Percentiles rank a stretch among this genome's conserved stretches.
phyloP scores from a whole-genome alignment of 2,329 filamentous ascomycete species.

The Dactylella cylindrospora region DNA sequence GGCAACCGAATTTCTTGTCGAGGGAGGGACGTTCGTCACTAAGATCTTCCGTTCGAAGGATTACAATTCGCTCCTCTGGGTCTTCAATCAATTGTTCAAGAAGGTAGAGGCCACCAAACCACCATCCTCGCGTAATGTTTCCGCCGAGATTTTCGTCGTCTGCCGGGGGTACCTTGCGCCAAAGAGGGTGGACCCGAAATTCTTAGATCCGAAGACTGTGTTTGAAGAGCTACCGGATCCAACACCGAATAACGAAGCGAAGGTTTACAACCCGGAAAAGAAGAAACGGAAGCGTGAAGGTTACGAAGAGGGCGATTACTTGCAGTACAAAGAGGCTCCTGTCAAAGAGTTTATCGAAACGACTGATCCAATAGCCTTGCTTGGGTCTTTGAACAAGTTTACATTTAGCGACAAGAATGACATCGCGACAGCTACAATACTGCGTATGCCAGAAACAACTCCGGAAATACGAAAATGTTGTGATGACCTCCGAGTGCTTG shows the following conservation, averaged over 20 bases:
- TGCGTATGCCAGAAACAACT: constrained; percentile 83
- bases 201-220: constrained; percentile 83
- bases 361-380: constrained; percentile 84
- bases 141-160: constrained; percentile 97
- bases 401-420: constrained; percentile 79
- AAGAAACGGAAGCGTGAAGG: constrained; percentile 98
- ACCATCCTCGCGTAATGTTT: constrained; percentile 91
- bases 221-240: constrained; percentile 88
- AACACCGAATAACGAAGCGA: constrained; percentile 92
- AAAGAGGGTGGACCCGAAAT: constrained; percentile 86
- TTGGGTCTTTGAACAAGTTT: constrained; percentile 81
- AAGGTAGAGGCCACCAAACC: constrained; percentile 98
- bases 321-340: constrained; percentile 82
- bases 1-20: constrained; percentile 85
- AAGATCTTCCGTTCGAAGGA: constrained; percentile 98
- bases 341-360: constrained; percentile 95
- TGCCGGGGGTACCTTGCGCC: constrained; percentile 94
- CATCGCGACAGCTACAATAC: constrained; percentile 79
- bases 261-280: constrained; percentile 94
- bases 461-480: constrained; percentile 77
- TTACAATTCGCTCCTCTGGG: constrained; percentile 93
- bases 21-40: constrained; percentile 91
- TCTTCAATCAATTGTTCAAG: constrained; percentile 92
- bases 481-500: constrained; percentile 81
- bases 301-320: constrained; percentile 95